These are phyloP conservation scores for Pisolithus tinctorius DNA, from an alignment of 768 basidiomycete species.

Conservation along the genomic window DNA sequence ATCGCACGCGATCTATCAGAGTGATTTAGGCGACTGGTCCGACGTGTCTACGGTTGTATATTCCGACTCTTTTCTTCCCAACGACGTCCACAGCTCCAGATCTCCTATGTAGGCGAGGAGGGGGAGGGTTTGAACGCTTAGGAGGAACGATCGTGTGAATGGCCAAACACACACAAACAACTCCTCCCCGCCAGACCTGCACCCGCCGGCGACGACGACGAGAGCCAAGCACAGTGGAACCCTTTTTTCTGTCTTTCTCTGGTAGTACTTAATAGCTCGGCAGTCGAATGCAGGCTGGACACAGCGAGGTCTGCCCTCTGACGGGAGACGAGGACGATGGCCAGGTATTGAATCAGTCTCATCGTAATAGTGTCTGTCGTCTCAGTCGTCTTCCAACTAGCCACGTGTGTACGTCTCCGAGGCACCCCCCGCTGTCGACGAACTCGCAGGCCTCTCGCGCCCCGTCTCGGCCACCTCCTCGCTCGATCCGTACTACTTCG, in stretches of 20 bases:
- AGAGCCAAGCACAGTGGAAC: too few relatives aligned
- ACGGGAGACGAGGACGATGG: not conserved
- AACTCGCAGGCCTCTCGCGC: constrained; percentile 40
- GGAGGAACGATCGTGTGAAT: not conserved
- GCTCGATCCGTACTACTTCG: constrained; percentile 86
- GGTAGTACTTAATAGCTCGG: too few relatives aligned
- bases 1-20: not conserved
- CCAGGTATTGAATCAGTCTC: constrained; percentile 28
- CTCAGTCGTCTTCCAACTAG: constrained; percentile 20
- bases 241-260: too few relatives aligned
- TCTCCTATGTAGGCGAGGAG: too few relatives aligned
- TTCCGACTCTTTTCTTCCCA: not conserved
- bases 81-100: too few relatives aligned
- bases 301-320: not conserved
- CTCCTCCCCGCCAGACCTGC: not conserved
- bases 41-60: too few relatives aligned
- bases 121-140: too few relatives aligned
- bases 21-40: too few relatives aligned
- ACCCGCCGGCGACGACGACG: too few relatives aligned
- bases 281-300: not conserved
- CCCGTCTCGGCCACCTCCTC: constrained; percentile 73
- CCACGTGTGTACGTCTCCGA: constrained; percentile 45
- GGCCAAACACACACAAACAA: not conserved
- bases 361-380: constrained; percentile 1
- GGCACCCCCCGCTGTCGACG: constrained; percentile 26